phyloP scores from a whole-genome alignment of 169 alveolate species.

The Cystoisospora suis region DNA sequence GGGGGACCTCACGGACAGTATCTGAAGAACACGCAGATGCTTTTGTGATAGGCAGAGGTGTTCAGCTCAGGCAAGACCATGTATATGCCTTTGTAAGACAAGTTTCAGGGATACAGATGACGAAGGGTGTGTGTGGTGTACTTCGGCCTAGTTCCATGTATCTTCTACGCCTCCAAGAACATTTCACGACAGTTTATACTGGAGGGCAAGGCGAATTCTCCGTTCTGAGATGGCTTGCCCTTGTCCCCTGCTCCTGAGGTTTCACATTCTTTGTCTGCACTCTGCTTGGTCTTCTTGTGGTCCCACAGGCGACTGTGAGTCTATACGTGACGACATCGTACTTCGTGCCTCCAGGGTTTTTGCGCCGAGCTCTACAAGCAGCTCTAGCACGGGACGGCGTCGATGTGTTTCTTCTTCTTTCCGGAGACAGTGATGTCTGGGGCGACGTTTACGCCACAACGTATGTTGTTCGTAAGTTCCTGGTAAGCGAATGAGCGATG shows the following conservation, averaged over 20 bases:
- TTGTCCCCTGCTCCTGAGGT: neutral
- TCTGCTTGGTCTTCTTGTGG: neutral
- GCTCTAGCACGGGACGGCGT: conserved; percentile 8
- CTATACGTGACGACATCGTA: conserved; percentile 17
- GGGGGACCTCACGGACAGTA: too few relatives aligned
- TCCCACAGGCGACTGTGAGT: neutral
- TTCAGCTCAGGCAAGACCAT: too few relatives aligned
- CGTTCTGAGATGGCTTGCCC: neutral
- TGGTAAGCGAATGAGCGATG: conserved; percentile 50
- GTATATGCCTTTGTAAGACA: too few relatives aligned
- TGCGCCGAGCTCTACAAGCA: conserved; percentile 20
- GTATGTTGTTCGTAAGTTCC: conserved; percentile 19
- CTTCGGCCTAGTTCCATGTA: too few relatives aligned
- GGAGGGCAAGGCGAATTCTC: neutral
- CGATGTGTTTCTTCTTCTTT: conserved; percentile 7
- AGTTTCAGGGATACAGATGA: too few relatives aligned
- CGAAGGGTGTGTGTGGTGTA: too few relatives aligned
- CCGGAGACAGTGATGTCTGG: conserved; percentile 39
- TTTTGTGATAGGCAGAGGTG: too few relatives aligned
- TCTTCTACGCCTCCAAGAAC: too few relatives aligned
- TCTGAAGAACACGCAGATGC: too few relatives aligned
- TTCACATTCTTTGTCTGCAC: neutral
- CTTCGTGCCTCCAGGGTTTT: conserved; percentile 39
- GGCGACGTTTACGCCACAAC: conserved; percentile 41
- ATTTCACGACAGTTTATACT: too few relatives aligned